phyloP scores from a whole-genome alignment of 2,329 filamentous ascomycete species.

The Moelleriella libera region DNA sequence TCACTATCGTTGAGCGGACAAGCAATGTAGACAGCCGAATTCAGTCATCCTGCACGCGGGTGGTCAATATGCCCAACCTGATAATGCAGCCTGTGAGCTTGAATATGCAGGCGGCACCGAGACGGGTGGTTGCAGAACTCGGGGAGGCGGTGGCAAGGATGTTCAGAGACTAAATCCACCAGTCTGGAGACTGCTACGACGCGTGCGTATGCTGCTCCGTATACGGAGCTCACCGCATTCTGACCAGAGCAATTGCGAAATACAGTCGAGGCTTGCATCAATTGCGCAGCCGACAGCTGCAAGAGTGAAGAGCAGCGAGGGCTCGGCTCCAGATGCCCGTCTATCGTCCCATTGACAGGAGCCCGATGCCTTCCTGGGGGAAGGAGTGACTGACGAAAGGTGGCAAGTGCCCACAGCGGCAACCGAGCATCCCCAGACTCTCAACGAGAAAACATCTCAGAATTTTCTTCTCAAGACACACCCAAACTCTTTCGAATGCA shows the following conservation, averaged over 20 bases:
- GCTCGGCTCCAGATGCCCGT: background rate
- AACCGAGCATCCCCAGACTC: background rate
- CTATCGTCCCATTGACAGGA: background rate
- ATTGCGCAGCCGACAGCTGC: background rate
- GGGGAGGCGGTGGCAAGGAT: conserved; percentile 3
- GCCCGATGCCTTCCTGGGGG: background rate
- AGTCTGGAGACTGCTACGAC: background rate
- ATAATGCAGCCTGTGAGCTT: conserved; percentile 1
- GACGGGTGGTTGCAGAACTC: conserved; percentile 8
- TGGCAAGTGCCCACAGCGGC: background rate
- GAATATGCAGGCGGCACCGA: conserved; percentile 7
- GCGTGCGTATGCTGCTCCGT: background rate
- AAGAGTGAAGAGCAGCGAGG: background rate
- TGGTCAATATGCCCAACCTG: background rate
- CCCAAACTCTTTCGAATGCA: background rate
- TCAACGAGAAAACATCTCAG: background rate
- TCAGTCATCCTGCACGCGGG: conserved; percentile 2
- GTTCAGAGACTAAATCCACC: background rate
- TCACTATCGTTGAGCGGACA: conserved; percentile 2
- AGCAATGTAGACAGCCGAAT: conserved; percentile 4
- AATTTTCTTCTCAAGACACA: background rate
- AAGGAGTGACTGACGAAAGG: background rate
- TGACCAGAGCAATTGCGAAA: too few relatives aligned
- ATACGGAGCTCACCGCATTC: too few relatives aligned
- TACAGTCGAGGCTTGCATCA: too few relatives aligned